phyloP scores from a whole-genome alignment of 2,329 filamentous ascomycete genomes.

The Chrysosporium queenslandicum region DNA sequence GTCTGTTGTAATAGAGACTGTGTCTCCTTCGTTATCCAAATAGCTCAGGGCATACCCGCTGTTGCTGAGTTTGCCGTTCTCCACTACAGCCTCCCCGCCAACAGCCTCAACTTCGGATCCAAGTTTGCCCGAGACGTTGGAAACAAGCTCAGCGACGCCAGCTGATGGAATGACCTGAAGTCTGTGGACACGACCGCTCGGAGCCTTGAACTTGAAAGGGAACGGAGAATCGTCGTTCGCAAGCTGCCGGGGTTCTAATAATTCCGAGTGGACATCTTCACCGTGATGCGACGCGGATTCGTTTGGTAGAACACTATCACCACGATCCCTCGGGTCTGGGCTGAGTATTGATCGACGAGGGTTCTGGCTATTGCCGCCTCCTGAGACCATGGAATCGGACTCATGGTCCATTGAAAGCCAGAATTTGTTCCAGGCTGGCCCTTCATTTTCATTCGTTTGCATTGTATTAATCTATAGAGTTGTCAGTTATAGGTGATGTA shows the following conservation, averaged over 20 bases:
- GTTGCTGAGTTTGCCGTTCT: conserved; percentile 65
- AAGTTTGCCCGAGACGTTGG: conserved; percentile 70
- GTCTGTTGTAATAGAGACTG: conserved; percentile 92
- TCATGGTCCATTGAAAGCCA: conserved; percentile 94
- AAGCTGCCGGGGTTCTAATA: conserved; percentile 48
- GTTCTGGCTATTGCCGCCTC: conserved; percentile 63
- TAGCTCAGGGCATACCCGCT: conserved; percentile 89
- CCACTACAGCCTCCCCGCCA: conserved; percentile 66
- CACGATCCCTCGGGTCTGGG: conserved; percentile 61
- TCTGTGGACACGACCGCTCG: conserved; percentile 85
- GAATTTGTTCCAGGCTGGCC: conserved; percentile 98
- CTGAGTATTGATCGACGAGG: conserved; percentile 69
- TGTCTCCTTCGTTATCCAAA: conserved; percentile 91
- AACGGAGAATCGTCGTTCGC: conserved; percentile 63
- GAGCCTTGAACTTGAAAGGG: conserved; percentile 98
- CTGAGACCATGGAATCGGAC: conserved; percentile 92
- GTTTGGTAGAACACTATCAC: conserved; percentile 79
- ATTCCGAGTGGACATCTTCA: conserved; percentile 61
- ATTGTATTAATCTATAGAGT: conserved; percentile 67
- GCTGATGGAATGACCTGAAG: conserved; percentile 73
- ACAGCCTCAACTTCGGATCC: conserved; percentile 72
- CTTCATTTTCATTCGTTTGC: conserved; percentile 76
- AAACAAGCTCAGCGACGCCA: conserved; percentile 69
- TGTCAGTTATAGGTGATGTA: neutral
- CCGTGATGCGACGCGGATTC: conserved; percentile 93